Percentiles rank a stretch among this genome's conserved stretches.
Evolutionary conservation across 2,329 filamentous ascomycete genomes (phyloP).

Genomic region (Botrytis pseudocinerea): DNA sequence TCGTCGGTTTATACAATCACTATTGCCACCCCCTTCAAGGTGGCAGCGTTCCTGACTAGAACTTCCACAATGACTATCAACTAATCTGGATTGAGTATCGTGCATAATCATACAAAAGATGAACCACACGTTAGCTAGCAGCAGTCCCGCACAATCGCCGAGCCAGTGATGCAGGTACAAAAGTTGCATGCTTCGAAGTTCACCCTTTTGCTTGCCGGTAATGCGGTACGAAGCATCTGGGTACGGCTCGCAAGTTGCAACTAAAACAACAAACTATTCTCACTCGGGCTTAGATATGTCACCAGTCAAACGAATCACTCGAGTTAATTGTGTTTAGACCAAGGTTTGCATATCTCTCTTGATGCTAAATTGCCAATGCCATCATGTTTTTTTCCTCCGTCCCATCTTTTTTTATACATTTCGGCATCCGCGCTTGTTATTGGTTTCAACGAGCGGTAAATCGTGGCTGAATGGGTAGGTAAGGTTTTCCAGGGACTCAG

Average conservation of each 20-base stretch:
- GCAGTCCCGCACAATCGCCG: conserved; percentile 13
- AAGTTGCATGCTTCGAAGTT: conserved; percentile 16
- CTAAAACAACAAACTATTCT: conserved; percentile 7
- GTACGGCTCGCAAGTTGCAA: conserved; percentile 12
- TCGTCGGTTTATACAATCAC: not conserved
- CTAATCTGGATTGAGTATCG: conserved; percentile 2
- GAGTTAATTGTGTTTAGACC: not conserved
- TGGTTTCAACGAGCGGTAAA: conserved; percentile 18
- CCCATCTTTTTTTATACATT: conserved; percentile 15
- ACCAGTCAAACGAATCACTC: not conserved
- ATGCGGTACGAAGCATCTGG: conserved; percentile 11
- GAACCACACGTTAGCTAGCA: conserved; percentile 8
- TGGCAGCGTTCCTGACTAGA: conserved; percentile 21
- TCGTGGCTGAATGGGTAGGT: conserved; percentile 8
- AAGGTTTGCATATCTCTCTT: not conserved
- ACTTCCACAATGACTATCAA: not conserved
- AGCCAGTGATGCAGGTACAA: conserved; percentile 16
- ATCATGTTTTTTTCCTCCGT: not conserved
- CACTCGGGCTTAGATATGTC: conserved; percentile 1
- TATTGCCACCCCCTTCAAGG: conserved; percentile 14
- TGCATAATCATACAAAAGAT: conserved; percentile 18
- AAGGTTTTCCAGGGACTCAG: not conserved
- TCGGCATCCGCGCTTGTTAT: conserved; percentile 16
- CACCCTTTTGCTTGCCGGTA: conserved; percentile 22
- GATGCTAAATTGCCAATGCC: conserved; percentile 7